A percentile compares a stretch with the other conserved stretches of the same genome.
Conservation (phyloP, 1,284 basidiomycete species). For the Trichosporon ovoides region DNA sequence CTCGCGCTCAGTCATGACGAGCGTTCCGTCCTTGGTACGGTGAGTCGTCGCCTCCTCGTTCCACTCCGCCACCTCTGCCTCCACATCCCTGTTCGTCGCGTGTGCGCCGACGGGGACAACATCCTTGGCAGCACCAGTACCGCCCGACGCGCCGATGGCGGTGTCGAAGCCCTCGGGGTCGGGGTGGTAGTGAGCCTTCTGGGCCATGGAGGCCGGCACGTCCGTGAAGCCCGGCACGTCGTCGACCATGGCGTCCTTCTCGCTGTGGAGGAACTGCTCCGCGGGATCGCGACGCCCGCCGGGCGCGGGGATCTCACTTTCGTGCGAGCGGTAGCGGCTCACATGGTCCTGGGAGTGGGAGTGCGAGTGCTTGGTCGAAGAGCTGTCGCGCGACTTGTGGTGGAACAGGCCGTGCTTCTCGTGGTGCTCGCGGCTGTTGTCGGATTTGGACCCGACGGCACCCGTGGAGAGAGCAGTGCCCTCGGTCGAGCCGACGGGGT, state of each 20-base stretch:
- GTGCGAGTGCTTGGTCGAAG: no score
- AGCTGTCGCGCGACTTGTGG: background rate
- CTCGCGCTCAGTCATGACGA: constrained; percentile 1
- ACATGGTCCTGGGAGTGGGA: background rate
- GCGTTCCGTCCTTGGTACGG: background rate
- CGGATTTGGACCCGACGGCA: no score
- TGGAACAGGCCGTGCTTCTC: background rate
- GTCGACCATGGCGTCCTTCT: background rate
- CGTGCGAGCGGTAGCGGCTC: background rate
- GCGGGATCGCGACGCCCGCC: background rate
- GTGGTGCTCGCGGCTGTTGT: no score
- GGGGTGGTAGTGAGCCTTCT: background rate
- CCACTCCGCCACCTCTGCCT: background rate
- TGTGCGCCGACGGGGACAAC: background rate
- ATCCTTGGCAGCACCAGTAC: background rate
- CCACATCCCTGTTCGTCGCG: background rate
- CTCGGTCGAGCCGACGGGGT: background rate
- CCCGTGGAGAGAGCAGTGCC: background rate
- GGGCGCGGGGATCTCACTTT: background rate
- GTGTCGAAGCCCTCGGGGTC: background rate
- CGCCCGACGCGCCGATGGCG: background rate
- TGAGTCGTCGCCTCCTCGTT: background rate
- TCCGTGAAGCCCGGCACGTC: constrained; percentile 1
- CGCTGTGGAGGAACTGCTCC: background rate
- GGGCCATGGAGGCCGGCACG: background rate